phyloP scores from a whole-genome alignment of 768 basidiomycete species.

The Tricholoma flavovirens region DNA sequence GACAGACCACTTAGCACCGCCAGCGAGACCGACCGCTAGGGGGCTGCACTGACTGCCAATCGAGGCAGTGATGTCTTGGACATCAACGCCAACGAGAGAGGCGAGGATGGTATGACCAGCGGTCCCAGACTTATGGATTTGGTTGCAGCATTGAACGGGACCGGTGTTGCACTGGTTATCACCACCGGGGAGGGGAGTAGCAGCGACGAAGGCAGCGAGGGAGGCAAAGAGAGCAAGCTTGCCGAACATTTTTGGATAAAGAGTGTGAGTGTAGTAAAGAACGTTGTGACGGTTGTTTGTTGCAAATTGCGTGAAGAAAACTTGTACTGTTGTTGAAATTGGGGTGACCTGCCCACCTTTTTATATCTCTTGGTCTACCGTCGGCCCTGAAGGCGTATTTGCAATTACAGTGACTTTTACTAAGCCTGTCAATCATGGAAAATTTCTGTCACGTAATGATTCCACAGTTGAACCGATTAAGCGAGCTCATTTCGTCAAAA shows the following conservation, averaged over 20 bases:
- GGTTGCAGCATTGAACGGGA: conserved; percentile 1
- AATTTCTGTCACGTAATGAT: no score
- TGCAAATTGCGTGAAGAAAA: neutral
- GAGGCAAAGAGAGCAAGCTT: neutral
- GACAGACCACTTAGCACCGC: conserved; percentile 1
- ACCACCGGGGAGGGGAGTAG: neutral
- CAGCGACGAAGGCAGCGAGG: neutral
- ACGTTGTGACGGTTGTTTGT: neutral
- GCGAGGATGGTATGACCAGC: neutral
- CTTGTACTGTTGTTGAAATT: neutral
- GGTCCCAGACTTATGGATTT: neutral
- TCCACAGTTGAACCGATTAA: no score
- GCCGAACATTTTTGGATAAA: neutral
- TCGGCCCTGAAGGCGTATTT: no score
- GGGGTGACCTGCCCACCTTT: no score
- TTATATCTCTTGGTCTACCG: no score
- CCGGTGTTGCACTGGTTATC: neutral
- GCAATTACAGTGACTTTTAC: no score
- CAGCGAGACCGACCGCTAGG: neutral
- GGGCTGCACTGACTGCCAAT: conserved; percentile 2
- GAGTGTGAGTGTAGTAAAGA: neutral
- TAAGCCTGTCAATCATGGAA: no score
- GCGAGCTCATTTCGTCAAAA: no score
- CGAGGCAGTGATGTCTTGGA: neutral
- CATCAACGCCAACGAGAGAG: neutral